Conservation (phyloP, 2,329 filamentous ascomycete genomes). For the Fusarium coffeatum region DNA sequence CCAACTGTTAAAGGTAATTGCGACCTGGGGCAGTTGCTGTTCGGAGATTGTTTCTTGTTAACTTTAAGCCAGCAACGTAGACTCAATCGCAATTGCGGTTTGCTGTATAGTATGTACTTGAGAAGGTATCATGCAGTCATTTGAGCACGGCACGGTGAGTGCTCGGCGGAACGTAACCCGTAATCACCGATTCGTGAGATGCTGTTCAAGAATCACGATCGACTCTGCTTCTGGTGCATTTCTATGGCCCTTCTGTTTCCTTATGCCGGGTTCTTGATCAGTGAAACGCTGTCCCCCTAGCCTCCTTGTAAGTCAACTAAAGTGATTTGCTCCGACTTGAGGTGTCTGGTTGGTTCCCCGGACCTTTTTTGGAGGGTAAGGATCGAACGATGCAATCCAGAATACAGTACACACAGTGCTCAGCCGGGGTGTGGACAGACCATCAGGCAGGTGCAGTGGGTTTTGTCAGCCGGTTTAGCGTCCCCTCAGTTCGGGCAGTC, state of each 20-base stretch:
- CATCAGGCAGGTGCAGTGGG: slow-evolving; percentile 8
- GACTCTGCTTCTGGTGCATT: slow-evolving; percentile 19
- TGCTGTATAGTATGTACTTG: neutral
- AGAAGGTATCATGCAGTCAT: neutral
- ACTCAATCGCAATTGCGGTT: neutral
- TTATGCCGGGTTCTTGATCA: slow-evolving; percentile 13
- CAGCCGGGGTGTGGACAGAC: neutral
- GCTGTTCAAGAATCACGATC: slow-evolving; percentile 21
- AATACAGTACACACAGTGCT: slow-evolving; percentile 40
- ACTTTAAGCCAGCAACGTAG: slow-evolving; percentile 3
- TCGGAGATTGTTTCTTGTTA: slow-evolving; percentile 4
- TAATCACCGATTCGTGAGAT: slow-evolving; percentile 24
- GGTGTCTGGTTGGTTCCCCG: slow-evolving; percentile 30
- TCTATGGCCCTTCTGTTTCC: slow-evolving; percentile 24
- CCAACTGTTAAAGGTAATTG: neutral
- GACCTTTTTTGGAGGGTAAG: slow-evolving; percentile 31
- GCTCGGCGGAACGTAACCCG: neutral
- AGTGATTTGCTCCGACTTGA: slow-evolving; percentile 5
- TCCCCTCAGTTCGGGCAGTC: slow-evolving; percentile 17
- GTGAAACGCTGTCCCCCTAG: slow-evolving; percentile 12
- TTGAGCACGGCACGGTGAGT: neutral
- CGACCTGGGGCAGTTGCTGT: neutral
- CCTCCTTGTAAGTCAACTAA: slow-evolving; percentile 7
- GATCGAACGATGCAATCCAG: slow-evolving; percentile 45
- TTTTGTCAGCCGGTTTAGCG: slow-evolving; percentile 39